Base-by-base conservation (phyloP, 352 stramenopile species). In the Globisporangium rhizosaccharum region DNA sequence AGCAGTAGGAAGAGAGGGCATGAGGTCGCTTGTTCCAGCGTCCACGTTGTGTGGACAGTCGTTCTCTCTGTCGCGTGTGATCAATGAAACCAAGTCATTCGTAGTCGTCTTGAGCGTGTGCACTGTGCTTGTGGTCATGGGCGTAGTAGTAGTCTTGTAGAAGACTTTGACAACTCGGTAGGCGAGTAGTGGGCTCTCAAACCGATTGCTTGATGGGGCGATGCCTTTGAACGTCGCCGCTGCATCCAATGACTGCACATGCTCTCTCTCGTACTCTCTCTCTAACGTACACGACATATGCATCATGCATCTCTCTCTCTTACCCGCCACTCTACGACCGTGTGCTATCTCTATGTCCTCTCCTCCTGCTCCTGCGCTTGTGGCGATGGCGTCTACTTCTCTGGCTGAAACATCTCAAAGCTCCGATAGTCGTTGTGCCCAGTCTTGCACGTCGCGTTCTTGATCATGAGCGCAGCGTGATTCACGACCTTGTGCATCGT, bases 401-500 rank as follows among this genome's bases (percentile, higher is more conserved):
- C 33, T 12, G 51, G 37, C 25, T 58, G 41, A 15, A 58, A 41
- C 33, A 58, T 58, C 41, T 58, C 53, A 30, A 51, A 58, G 39
- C 53, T 44, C 12, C 26, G 53, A 12, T 51, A 36, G 3, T 44
- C 37, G 26, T 58, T 58, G 41, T 41, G 39, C 3, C 53, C 53
- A 0, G 11, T n/a, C 20, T 10, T 5, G 37, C 53, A 58, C 53
- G 25, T 58, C 1, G 53, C 53, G 12, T 23, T 37, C 53, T 58
- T 58, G 18, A 58, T 39, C 39, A 58, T 25, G 39, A 51, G 12
- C 14, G 53, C 53, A 3, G 53, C 53, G 8, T 58, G 20, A 41
- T 58, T 58, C 33, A 58, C 39, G 39, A 58, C 17, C 26, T 58
- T 58, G 53, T 58, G 53, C 39, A 58, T 50, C 53, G 53, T 58